Evolutionary conservation across 805 yeast genomes (phyloP), one percentile per base, ranked within the genome.

Genomic region (Lachancea lanzarotensis): DNA sequence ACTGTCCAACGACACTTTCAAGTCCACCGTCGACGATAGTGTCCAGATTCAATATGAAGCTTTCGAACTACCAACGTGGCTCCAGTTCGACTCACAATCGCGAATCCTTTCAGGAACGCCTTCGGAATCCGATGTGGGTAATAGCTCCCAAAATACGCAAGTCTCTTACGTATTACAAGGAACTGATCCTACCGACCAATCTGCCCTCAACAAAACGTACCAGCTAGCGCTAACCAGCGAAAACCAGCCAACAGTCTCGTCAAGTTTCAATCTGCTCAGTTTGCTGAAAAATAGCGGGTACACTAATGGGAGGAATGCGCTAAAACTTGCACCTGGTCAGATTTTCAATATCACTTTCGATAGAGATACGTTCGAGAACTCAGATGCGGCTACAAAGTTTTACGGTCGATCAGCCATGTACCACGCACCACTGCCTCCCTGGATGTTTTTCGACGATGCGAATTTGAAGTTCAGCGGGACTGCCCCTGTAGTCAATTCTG

Each of bases 391-490:
- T 2, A 71, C 75, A 15, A 81, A 82, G 8, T 87, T 84, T 66
- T 84, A 86, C 58, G 96, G 96, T 17, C 75, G 84, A 51, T 79
- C 90, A n/a, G 66, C 72, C 12, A 54, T 53, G 27, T 88, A 86
- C 62, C 78, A 90, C 59, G 76, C 95, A 1, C 91, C 98, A 2
- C 71, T 93, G 45, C 98, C 98, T 32, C 82, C 79, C 58, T 93
- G 98, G 98, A 69, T 88, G 42, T 65, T 67, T 43, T 93, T 91
- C 59, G 81, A 88, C 57, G 54, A 71, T 2, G 56, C 74, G 4
- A 70, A 72, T 32, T 68, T 87, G 51, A 75, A 84, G 17, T 91
- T 89, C 64, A 72, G 79, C 35, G 98, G 98, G 27, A 81, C 82
- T 1, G 91, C 96, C 1, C 98, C 98, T 10, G 71, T 83, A 7